Percentiles rank a stretch among this genome's conserved stretches.
Conservation (phyloP, 345 rosid genomes). For the Eucalyptus caleyi region DNA sequence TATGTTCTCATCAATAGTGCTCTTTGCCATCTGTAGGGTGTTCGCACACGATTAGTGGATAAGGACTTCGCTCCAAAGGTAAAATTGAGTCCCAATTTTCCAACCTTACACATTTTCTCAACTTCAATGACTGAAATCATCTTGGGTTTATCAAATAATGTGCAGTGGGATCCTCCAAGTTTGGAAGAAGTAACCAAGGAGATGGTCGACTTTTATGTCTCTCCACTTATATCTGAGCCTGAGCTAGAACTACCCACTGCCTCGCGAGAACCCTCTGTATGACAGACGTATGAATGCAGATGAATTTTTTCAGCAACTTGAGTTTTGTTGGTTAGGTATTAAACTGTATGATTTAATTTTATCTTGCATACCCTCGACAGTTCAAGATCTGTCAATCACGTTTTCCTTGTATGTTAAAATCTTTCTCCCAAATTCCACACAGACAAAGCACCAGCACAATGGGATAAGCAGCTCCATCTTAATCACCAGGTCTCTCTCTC, state of each 20-base stretch:
- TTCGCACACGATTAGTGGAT: conserved; percentile 69
- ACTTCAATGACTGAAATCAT: neutral
- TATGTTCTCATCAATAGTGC: neutral
- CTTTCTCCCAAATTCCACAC: neutral
- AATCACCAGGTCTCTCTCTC: neutral
- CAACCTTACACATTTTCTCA: neutral
- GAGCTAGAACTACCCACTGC: conserved; percentile 10
- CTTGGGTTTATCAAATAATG: neutral
- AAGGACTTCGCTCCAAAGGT: conserved; percentile 98
- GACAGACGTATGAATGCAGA: too few relatives aligned
- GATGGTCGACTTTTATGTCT: conserved; percentile 45
- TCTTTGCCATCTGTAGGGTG: conserved; percentile 31
- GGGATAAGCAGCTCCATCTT: neutral
- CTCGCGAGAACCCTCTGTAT: too few relatives aligned
- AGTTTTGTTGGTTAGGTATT: neutral
- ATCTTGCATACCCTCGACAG: neutral
- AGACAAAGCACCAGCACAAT: neutral
- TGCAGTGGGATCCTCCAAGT: conserved; percentile 68
- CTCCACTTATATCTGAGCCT: conserved; percentile 19
- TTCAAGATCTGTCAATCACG: neutral
- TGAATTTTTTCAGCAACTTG: too few relatives aligned
- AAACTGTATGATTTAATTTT: neutral
- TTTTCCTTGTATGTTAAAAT: neutral
- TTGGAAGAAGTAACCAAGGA: conserved; percentile 42
- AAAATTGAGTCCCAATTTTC: neutral